These are phyloP conservation scores for Yamadazyma kanchanaburiensis DNA, from an alignment of 1,139 yeast genomes.

Conservation along the genomic window DNA sequence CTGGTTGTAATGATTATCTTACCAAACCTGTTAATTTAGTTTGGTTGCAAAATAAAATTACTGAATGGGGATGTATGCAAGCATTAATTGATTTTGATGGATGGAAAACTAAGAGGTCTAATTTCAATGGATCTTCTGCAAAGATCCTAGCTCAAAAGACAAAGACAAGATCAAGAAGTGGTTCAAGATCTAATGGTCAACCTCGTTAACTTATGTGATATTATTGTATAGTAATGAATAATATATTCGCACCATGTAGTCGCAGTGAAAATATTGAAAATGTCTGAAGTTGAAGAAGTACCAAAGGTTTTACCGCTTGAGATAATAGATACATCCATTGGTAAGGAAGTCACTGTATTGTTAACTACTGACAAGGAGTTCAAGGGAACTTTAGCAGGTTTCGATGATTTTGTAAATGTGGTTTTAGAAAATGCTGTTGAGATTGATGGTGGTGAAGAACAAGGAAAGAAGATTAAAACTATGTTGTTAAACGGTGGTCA, in stretches of 20 bases:
- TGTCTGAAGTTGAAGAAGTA: slow-evolving; percentile 8
- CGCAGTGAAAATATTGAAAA: neutral
- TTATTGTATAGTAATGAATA: slow-evolving; percentile 5
- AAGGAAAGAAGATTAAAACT: slow-evolving; percentile 48
- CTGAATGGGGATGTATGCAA: slow-evolving; percentile 98
- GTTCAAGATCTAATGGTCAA: slow-evolving; percentile 7
- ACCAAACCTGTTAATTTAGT: slow-evolving; percentile 96
- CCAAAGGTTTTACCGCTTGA: slow-evolving; percentile 66
- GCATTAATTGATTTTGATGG: slow-evolving; percentile 95
- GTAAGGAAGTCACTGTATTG: slow-evolving; percentile 74
- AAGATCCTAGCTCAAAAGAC: slow-evolving; percentile 10
- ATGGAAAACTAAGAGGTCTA: slow-evolving; percentile 54
- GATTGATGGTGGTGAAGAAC: slow-evolving; percentile 26
- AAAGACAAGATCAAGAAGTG: slow-evolving; percentile 11
- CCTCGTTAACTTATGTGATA: neutral
- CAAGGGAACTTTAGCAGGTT: slow-evolving; percentile 82
- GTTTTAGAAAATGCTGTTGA: slow-evolving; percentile 84
- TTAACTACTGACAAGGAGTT: slow-evolving; percentile 75
- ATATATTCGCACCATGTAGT: too few relatives aligned
- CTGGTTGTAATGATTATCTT: slow-evolving; percentile 94
- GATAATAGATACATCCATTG: slow-evolving; percentile 83
- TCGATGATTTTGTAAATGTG: slow-evolving; percentile 93
- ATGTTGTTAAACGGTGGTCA: slow-evolving; percentile 88
- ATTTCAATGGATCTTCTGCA: slow-evolving; percentile 10
- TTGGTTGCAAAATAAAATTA: slow-evolving; percentile 91